Base-by-base conservation (phyloP, 495 filamentous ascomycete genomes). In the Parachaetomium inaequale region DNA sequence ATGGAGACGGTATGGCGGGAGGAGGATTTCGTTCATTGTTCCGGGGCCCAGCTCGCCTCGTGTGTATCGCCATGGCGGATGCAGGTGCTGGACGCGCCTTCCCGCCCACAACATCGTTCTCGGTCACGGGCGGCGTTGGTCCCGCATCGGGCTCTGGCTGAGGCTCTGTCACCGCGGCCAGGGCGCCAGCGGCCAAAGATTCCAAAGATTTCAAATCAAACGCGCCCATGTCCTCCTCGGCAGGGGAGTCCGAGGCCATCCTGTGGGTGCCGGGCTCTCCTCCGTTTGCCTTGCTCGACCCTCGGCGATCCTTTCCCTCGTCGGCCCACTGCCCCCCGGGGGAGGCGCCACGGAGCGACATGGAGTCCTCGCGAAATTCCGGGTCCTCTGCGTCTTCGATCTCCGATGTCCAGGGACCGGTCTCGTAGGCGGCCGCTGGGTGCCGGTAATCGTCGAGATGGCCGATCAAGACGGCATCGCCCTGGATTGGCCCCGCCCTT, bases 401-500 rank as follows among this genome's bases (percentile, higher is more conserved):
- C 23, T 71, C 70, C 36, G 70, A 76, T 36, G 72, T 68, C 50
- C 79, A 65, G 58, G 72, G 71, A 40, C 75, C 59, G 29, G 64
- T 62, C 46, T 76, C 80, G 63, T 75, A 64, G 51, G 70, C 63
- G 61, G 79, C 77, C 63, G 83, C 75, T 42, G 83, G 76, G 17
- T 68, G 72, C 62, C 79, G 78, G 60, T 81, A 76, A 60, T 74
- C 76, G 68, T 74, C 81, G 54, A 86, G 79, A 62, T 77, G 74
- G 29, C 70, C 68, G 38, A 86, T 74, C 63, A 86, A 70, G 53
- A 84, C 78, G 46, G 74, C 81, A 81, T 86, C 81, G 66, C 81
- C 84, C 63, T 75, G 78, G 61, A 68, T 75, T 55, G 74, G 70
- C 65, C 68, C 70, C 63, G 72, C 61, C 74, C 74, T 77, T 59